Evolutionary conservation across 176 grass and related monocot genomes (phyloP).

Genomic region (Oryza officinalis): DNA sequence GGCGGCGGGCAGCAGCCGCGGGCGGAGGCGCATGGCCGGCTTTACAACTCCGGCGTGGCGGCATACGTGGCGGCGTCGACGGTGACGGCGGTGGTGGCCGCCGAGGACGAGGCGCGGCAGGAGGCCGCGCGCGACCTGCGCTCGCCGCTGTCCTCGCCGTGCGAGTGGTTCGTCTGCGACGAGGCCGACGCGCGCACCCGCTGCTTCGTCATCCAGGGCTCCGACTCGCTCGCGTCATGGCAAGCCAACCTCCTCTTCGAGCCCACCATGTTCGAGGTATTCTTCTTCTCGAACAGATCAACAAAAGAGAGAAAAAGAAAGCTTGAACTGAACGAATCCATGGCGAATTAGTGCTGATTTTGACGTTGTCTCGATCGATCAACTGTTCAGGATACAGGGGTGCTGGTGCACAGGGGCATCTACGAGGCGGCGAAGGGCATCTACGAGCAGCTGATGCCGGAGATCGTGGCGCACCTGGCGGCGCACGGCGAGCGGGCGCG

Average conservation of each 20-base stretch:
- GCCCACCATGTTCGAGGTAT: constrained; percentile 81
- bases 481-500: constrained; percentile 13
- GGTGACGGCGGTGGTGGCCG: constrained; percentile 94
- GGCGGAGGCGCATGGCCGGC: neutral
- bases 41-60: constrained; percentile 81
- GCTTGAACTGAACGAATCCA: neutral
- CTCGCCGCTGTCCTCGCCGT: constrained; percentile 81
- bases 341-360: neutral
- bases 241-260: constrained; percentile 98
- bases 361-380: neutral
- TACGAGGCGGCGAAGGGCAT: constrained; percentile 98
- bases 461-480: constrained; percentile 55
- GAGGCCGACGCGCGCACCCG: constrained; percentile 60
- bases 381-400: constrained; percentile 52
- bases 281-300: neutral
- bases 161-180: constrained; percentile 98
- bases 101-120: constrained; percentile 76
- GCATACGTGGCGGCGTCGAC: constrained; percentile 87
- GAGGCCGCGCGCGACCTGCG: constrained; percentile 90
- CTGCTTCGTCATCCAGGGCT: constrained; percentile 94
- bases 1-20: neutral
- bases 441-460: constrained; percentile 80
- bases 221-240: constrained; percentile 94
- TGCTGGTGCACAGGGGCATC: constrained; percentile 91
- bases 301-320: neutral